A percentile compares a stretch with the other conserved stretches of the same genome.
Evolutionary conservation across 148 eudicot genomes (phyloP).

Genomic region (Dianthus caryophyllus): DNA sequence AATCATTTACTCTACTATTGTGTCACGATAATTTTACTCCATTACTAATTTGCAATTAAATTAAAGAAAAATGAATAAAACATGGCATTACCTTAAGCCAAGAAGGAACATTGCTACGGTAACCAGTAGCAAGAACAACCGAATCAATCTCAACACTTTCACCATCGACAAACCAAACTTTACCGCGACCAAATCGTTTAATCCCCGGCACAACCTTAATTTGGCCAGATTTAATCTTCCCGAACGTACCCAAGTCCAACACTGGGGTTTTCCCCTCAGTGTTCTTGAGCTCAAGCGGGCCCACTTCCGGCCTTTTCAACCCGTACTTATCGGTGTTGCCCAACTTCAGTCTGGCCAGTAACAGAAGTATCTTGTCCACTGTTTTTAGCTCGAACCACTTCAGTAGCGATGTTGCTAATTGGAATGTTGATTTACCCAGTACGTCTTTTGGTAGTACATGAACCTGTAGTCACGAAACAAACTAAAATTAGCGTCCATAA

Average conservation of each 20-base stretch:
- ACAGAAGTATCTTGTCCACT: slow-evolving; percentile 62
- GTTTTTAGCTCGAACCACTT: slow-evolving; percentile 49
- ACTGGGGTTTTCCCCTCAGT: slow-evolving; percentile 80
- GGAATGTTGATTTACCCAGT: slow-evolving; percentile 71
- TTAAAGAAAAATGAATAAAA: too few species aligned
- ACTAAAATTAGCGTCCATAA: background rate
- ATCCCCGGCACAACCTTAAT: slow-evolving; percentile 79
- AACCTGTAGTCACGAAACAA: slow-evolving; percentile 39
- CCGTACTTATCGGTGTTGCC: slow-evolving; percentile 73
- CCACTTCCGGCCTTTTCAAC: slow-evolving; percentile 63
- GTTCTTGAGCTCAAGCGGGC: slow-evolving; percentile 79
- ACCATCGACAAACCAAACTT: slow-evolving; percentile 57
- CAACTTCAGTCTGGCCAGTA: slow-evolving; percentile 39
- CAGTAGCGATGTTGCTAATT: slow-evolving; percentile 57
- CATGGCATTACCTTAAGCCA: slow-evolving; percentile 89
- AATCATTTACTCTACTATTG: too few species aligned
- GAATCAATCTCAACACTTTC: slow-evolving; percentile 54
- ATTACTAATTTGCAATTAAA: too few species aligned
- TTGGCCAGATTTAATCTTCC: slow-evolving; percentile 58
- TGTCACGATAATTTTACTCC: too few species aligned
- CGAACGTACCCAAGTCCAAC: slow-evolving; percentile 65
- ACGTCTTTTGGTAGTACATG: slow-evolving; percentile 81
- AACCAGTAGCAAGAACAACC: slow-evolving; percentile 80
- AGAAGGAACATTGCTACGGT: slow-evolving; percentile 78
- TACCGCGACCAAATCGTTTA: slow-evolving; percentile 50